A percentile compares a stretch with the other conserved stretches of the same genome.
phyloP scores from a whole-genome alignment of 1,139 yeast genomes.

The Zygosaccharomyces sapae region DNA sequence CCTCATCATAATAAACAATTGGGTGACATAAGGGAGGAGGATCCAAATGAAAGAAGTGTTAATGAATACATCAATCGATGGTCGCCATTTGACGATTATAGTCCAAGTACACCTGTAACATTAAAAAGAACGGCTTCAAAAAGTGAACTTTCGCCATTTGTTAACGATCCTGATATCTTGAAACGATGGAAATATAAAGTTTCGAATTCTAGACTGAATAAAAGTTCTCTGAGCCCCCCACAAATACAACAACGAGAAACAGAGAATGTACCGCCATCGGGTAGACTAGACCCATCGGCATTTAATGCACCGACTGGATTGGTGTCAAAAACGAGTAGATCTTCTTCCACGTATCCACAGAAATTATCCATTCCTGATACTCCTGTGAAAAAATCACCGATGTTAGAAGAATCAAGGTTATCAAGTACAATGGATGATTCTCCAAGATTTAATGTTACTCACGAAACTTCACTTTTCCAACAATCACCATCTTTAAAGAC shows the following conservation, averaged over 20 bases:
- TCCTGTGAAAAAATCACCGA: conserved; percentile 35
- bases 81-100: conserved; percentile 28
- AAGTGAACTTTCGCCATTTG: conserved; percentile 31
- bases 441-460: conserved; percentile 12
- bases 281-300: conserved; percentile 27
- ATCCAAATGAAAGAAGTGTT: conserved; percentile 15
- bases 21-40: conserved; percentile 18
- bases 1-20: conserved; percentile 11
- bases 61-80: conserved; percentile 22
- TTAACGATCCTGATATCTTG: conserved; percentile 24
- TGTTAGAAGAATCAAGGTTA: conserved; percentile 21
- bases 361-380: conserved; percentile 33
- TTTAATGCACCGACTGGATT: conserved; percentile 29
- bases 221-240: conserved; percentile 7
- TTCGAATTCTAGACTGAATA: conserved; percentile 10
- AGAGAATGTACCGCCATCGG: conserved; percentile 10
- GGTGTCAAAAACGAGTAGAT: conserved; percentile 27
- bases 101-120: conserved; percentile 15
- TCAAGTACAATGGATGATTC: conserved; percentile 12
- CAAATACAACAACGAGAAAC: conserved; percentile 6
- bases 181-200: conserved; percentile 20
- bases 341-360: conserved; percentile 20
- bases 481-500: conserved; percentile 14
- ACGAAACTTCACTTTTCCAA: conserved; percentile 14
- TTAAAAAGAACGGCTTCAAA: conserved; percentile 25